phyloP scores from a whole-genome alignment of 371 early-diverging fungal species.

The Mycotypha africana region DNA sequence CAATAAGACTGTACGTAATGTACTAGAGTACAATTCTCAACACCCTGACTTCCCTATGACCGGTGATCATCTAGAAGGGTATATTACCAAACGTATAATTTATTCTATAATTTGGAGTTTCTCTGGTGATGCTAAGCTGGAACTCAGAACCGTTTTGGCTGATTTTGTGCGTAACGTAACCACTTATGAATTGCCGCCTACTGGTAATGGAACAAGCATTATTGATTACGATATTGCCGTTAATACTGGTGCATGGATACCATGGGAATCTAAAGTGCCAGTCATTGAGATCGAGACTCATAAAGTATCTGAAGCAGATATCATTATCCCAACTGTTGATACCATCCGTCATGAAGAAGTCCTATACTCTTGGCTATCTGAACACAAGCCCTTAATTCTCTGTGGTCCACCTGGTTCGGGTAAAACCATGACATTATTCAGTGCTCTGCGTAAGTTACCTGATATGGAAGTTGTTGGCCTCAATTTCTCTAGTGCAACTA shows the following conservation, averaged over 20 bases:
- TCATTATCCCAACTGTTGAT: slow-evolving; percentile 97
- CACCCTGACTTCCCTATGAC: slow-evolving; percentile 92
- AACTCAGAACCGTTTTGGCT: slow-evolving; percentile 70
- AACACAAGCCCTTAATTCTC: slow-evolving; percentile 91
- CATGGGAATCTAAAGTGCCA: slow-evolving; percentile 91
- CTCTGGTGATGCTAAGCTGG: slow-evolving; percentile 85
- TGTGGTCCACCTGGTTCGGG: slow-evolving; percentile 99
- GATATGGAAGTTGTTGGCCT: slow-evolving; percentile 97
- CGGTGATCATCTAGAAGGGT: slow-evolving; percentile 70
- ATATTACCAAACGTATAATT: slow-evolving; percentile 77
- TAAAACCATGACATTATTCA: slow-evolving; percentile 98
- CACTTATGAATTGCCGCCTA: slow-evolving; percentile 79
- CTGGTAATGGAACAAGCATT: slow-evolving; percentile 53
- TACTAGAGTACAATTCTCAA: slow-evolving; percentile 85
- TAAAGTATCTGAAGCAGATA: slow-evolving; percentile 87
- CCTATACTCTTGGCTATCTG: slow-evolving; percentile 91
- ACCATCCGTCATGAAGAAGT: slow-evolving; percentile 97
- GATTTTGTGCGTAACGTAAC: slow-evolving; percentile 78
- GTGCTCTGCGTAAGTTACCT: slow-evolving; percentile 91
- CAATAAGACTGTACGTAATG: slow-evolving; percentile 80
- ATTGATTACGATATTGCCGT: slow-evolving; percentile 91
- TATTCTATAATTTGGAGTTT: slow-evolving; percentile 93
- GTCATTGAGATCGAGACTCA: slow-evolving; percentile 95
- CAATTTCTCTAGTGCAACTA: slow-evolving; percentile 97
- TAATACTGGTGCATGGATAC: slow-evolving; percentile 79